Conservation (phyloP, 805 yeast genomes). For the Kuraishia hungarica region DNA sequence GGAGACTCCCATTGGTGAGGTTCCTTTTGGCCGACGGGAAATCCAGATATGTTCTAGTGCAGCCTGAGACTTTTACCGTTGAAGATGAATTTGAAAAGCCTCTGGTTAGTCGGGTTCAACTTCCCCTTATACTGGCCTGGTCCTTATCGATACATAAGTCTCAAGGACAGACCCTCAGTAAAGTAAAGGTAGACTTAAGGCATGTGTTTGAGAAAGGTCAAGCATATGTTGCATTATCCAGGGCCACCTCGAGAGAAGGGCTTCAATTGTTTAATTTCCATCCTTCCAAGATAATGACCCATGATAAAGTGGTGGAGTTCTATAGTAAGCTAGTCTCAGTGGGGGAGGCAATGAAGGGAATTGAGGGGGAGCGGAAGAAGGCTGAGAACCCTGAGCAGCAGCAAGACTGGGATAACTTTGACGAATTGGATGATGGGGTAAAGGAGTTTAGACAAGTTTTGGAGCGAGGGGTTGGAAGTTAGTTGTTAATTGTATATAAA, state of each 20-base stretch:
- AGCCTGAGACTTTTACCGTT: slow-evolving; percentile 74
- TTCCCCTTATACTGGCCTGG: slow-evolving; percentile 73
- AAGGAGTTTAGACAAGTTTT: not conserved
- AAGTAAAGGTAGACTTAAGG: slow-evolving; percentile 61
- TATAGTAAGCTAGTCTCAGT: slow-evolving; percentile 41
- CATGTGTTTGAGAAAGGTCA: slow-evolving; percentile 75
- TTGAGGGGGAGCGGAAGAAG: slow-evolving; percentile 13
- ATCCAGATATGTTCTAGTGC: slow-evolving; percentile 67
- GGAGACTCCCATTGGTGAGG: slow-evolving; percentile 66
- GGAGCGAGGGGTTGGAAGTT: not conserved
- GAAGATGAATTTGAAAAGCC: slow-evolving; percentile 67
- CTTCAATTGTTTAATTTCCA: slow-evolving; percentile 74
- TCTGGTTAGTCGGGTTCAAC: slow-evolving; percentile 59
- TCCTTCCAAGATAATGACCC: slow-evolving; percentile 54
- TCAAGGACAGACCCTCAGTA: slow-evolving; percentile 73
- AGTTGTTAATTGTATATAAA: too few relatives aligned
- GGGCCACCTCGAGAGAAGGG: slow-evolving; percentile 75
- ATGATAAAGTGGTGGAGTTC: slow-evolving; percentile 62
- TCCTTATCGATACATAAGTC: slow-evolving; percentile 80
- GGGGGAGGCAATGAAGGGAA: slow-evolving; percentile 18
- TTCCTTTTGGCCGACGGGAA: slow-evolving; percentile 66
- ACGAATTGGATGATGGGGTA: not conserved
- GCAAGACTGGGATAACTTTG: not conserved
- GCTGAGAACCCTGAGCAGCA: slow-evolving; percentile 6
- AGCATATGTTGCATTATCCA: slow-evolving; percentile 72